Base-by-base conservation (phyloP, 2,329 filamentous ascomycete genomes). In the Dactylellina haptotyla region DNA sequence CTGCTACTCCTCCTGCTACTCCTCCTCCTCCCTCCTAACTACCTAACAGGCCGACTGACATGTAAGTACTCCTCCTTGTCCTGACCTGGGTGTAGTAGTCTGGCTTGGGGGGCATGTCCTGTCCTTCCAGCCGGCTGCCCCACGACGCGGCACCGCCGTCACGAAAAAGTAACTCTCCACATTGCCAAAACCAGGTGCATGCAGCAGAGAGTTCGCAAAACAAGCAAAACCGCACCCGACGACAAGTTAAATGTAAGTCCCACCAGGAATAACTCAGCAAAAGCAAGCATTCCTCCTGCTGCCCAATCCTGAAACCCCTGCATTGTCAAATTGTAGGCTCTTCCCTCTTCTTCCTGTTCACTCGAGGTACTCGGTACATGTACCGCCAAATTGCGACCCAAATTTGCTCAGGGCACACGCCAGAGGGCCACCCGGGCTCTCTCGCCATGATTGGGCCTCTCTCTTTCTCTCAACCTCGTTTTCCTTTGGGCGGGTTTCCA, bases 311-410 rank as follows among this genome's bases (percentile, higher is more conserved):
- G 50, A 63, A 58, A 50, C 69, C 67, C 69, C 69, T 73, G 61
- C 61, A 73, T n/a, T 66, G 61, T 66, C 69, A 73, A 72, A 71
- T 39, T n/a, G n/a, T n/a, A n/a, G n/a, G 28, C 45, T n/a, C 50
- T 56, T 59, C 26, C 25, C 61, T 70, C 54, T 59, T 32, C 54
- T 56, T 61, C 53, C 28, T 26, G 32, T 34, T 9, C n/a, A n/a
- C n/a, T n/a, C n/a, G 48, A 56, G 54, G 69, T 73, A 73, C 51
- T 57, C 63, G 48, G 69, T 73, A 73, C 69, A 61, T 41, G 67
- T 72, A 64, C 67, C 43, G 34, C 59, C 51, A 58, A 73, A 46
- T 65, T 65, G 61, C 67, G 67, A 65, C 32, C 26, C 48, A 34
- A 72, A 65, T 59, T 72, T 58, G 67, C 67, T 61, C 67, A 72